Evolutionary conservation across 176 grass and related monocot species (phyloP), one percentile per base, ranked within the genome.

Genomic region (Ensete glaucum): DNA sequence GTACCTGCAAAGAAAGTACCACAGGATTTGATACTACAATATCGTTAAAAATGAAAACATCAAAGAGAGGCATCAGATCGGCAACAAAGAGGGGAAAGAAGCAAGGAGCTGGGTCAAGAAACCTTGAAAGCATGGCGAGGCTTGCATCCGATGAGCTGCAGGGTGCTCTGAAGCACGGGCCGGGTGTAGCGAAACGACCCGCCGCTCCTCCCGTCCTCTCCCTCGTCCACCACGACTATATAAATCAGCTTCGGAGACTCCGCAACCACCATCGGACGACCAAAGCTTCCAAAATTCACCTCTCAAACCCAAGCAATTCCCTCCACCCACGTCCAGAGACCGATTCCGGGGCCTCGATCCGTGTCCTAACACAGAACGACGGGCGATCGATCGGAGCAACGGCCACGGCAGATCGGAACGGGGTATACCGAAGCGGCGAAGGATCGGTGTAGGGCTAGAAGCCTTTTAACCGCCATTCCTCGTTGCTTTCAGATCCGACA

Each of bases 141-240:
- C 85, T 92, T 92, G 81, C 93, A 96, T 68, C 93, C 93, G 89
- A 96, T 96, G 67, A 96, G 83, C 78, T 92, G 93, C 12, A 96
- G 83, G 22, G 89, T 92, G 81, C 83, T 86, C 79, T 92, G 93
- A 21, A 96, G 81, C 76, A 96, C 85, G 53, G 93, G 79, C 50
- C 93, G 87, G 10, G 89, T 96, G 83, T 96, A 96, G 16, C 93
- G 93, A 80, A 96, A 96, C 73, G 89, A 90, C 27, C 67, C 72
- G 2, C 62, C 59, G 11, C 69, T 62, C 24, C 60, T 72, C 25
- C 19, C 54, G 10, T 5, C 53, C 25, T 80, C 74, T 19, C 29
- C 84, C 52, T 83, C 86, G 74, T 96, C 89, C 29, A 86, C 85
- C 29, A 85, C 89, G 54, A 92, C 93, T 86, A 96, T 82, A 89